These are phyloP conservation scores for Raphanus hybrid DNA, from an alignment of 441 rosid genomes.

Conservation along the genomic window DNA sequence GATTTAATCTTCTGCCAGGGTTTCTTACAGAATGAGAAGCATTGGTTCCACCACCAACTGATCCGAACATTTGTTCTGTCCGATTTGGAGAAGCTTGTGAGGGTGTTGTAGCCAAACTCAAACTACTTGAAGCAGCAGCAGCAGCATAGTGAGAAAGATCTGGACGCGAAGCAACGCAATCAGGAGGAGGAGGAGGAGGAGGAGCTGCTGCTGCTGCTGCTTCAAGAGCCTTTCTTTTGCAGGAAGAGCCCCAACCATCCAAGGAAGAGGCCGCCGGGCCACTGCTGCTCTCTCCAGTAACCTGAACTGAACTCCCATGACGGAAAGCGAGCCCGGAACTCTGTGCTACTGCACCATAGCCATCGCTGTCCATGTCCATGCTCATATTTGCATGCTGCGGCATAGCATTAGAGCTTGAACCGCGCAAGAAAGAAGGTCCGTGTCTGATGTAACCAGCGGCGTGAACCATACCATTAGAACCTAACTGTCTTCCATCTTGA, in stretches of 20 bases:
- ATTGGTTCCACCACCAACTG: constrained; percentile 45
- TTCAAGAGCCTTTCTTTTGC: constrained; percentile 91
- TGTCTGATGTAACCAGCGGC: constrained; percentile 51
- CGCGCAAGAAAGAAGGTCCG: constrained; percentile 49
- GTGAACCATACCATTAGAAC: constrained; percentile 45
- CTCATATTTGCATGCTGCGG: constrained; percentile 36
- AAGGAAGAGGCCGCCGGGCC: constrained; percentile 58
- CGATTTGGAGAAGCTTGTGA: constrained; percentile 49
- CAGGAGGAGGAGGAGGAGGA: constrained; percentile 60
- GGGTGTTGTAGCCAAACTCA: constrained; percentile 66
- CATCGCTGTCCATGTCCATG: constrained; percentile 48
- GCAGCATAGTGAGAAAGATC: constrained; percentile 50
- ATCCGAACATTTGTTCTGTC: constrained; percentile 54
- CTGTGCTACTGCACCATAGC: constrained; percentile 44
- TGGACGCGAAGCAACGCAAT: constrained; percentile 4
- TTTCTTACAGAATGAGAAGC: constrained; percentile 51
- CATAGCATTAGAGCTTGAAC: constrained; percentile 51
- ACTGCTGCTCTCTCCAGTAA: constrained; percentile 56
- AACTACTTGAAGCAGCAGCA: constrained; percentile 63
- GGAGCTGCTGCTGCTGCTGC: constrained; percentile 45
- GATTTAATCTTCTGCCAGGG: constrained; percentile 53
- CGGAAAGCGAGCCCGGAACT: constrained; percentile 37
- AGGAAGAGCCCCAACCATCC: constrained; percentile 74
- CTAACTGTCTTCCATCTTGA: constrained; percentile 54
- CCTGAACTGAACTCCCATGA: constrained; percentile 50